A percentile compares a stretch with the other conserved stretches of the same genome.
Conservation (phyloP, 2,329 filamentous ascomycete genomes). For the Shiraia bambusicola region DNA sequence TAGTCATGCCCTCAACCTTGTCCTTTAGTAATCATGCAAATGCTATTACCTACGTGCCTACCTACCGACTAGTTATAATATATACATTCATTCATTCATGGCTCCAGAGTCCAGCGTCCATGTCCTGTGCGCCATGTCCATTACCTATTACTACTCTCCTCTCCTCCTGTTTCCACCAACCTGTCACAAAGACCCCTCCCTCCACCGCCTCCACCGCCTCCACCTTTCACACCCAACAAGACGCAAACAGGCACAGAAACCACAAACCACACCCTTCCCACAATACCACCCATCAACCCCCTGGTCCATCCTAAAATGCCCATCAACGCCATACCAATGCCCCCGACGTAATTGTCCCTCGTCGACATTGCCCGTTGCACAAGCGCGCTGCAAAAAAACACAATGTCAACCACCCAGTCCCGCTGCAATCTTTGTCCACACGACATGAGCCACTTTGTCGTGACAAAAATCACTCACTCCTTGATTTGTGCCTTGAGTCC, state of each 20-base stretch:
- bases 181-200: conserved; percentile 1
- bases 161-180: neutral
- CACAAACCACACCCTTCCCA: conserved; percentile 7
- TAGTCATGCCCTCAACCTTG: too few relatives aligned
- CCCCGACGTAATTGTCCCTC: conserved; percentile 3
- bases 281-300: conserved; percentile 11
- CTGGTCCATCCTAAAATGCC: conserved; percentile 6
- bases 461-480: conserved; percentile 40
- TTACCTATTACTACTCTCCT: too few relatives aligned
- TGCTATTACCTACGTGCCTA: too few relatives aligned
- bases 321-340: conserved; percentile 18
- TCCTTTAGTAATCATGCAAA: conserved; percentile 11
- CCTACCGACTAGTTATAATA: too few relatives aligned
- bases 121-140: too few relatives aligned
- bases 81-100: too few relatives aligned
- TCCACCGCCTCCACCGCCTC: too few relatives aligned
- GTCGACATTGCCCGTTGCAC: neutral
- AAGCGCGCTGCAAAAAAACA: neutral
- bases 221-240: conserved; percentile 6
- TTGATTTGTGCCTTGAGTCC: conserved; percentile 58
- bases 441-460: conserved; percentile 1
- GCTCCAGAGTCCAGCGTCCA: too few relatives aligned
- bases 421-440: neutral
- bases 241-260: conserved; percentile 9
- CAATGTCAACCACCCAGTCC: neutral